Percentiles rank a stretch among this genome's conserved stretches.
These are phyloP conservation scores for Cairneyella variabilis DNA, from an alignment of 495 filamentous ascomycete species.

Conservation along the genomic window DNA sequence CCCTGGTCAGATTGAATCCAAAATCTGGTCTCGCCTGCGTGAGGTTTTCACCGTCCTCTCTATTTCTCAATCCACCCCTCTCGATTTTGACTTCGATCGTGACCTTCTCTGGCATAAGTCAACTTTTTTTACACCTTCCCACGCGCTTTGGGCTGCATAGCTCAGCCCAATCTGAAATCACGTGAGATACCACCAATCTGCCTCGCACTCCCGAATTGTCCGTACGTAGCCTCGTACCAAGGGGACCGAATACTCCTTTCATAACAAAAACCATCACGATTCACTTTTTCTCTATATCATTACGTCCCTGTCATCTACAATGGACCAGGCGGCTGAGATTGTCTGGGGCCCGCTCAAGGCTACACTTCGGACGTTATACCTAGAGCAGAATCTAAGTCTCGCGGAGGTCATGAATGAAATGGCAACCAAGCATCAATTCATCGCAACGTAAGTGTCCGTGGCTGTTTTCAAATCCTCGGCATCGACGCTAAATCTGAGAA, in stretches of 20 bases:
- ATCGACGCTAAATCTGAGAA: slow-evolving; percentile 10
- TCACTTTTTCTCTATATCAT: slow-evolving; percentile 2
- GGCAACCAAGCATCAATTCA: slow-evolving; percentile 10
- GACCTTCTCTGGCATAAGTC: neutral
- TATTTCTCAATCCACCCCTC: neutral
- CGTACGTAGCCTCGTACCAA: slow-evolving; percentile 3
- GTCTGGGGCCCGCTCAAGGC: neutral
- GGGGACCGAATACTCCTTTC: neutral
- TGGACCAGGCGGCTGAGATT: slow-evolving; percentile 6
- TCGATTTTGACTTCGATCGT: slow-evolving; percentile 5
- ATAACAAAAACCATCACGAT: neutral
- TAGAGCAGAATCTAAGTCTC: slow-evolving; percentile 5
- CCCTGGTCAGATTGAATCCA: slow-evolving; percentile 6
- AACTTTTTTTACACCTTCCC: neutral
- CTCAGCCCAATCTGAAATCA: neutral
- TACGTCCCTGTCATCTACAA: neutral
- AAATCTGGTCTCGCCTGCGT: slow-evolving; percentile 1
- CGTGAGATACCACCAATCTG: neutral
- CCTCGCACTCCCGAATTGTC: neutral
- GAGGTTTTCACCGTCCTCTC: slow-evolving; percentile 1
- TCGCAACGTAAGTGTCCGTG: slow-evolving; percentile 14
- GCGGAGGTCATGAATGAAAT: slow-evolving; percentile 11
- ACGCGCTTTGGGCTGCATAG: neutral
- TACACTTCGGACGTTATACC: slow-evolving; percentile 4
- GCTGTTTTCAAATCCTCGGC: neutral